Evolutionary conservation across 2,329 filamentous ascomycete species (phyloP).

Genomic region (Monosporascus sp.): DNA sequence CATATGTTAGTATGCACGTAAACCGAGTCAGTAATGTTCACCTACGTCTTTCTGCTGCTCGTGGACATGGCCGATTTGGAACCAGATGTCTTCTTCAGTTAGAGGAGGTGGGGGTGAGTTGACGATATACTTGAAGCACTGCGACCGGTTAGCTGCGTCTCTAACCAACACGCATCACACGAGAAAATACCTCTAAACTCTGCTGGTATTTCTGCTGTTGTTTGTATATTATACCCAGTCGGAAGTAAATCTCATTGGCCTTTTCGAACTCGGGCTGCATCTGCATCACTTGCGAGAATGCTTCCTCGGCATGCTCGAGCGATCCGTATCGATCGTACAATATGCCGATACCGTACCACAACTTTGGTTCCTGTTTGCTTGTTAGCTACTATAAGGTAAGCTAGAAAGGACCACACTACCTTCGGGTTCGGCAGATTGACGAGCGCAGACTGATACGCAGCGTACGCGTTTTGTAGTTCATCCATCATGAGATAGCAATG

Average conservation of each 20-base stretch:
- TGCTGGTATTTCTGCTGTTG: conserved; percentile 91
- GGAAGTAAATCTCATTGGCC: conserved; percentile 98
- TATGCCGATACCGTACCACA: conserved; percentile 99
- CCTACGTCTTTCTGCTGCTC: conserved; percentile 98
- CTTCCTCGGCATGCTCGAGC: conserved; percentile 93
- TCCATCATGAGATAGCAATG: conserved; percentile 99
- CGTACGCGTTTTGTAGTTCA: conserved; percentile 92
- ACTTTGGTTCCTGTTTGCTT: conserved; percentile 71
- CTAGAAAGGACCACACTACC: conserved; percentile 43
- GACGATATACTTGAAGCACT: conserved; percentile 99
- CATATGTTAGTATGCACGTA: conserved; percentile 21
- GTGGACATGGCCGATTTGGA: conserved; percentile 97
- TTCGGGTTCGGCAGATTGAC: conserved; percentile 92
- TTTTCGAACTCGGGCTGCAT: conserved; percentile 98
- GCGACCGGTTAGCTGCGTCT: conserved; percentile 19
- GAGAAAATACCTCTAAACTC: conserved; percentile 73
- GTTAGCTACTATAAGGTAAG: conserved; percentile 8
- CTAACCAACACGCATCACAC: neutral
- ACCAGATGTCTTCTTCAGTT: conserved; percentile 98
- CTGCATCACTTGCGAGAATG: conserved; percentile 97
- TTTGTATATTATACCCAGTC: conserved; percentile 99
- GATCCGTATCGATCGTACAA: conserved; percentile 95
- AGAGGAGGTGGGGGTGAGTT: conserved; percentile 84
- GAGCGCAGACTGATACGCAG: conserved; percentile 90
- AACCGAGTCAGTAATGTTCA: conserved; percentile 20